Percentiles rank a stretch among this genome's conserved stretches.
phyloP scores from a whole-genome alignment of 164 flowering plant species.

The Piper betle region DNA sequence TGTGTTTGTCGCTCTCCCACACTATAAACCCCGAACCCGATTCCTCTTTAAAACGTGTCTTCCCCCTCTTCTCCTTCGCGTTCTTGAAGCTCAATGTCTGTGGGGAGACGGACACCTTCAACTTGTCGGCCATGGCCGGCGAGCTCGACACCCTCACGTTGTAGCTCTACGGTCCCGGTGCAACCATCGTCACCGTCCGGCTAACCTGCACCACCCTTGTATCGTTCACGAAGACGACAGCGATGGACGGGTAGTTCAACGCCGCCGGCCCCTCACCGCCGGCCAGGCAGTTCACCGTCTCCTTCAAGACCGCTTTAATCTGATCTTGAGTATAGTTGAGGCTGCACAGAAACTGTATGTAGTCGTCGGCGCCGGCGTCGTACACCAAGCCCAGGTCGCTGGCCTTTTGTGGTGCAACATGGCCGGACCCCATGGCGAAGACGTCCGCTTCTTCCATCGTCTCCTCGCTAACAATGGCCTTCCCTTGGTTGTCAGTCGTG shows the following conservation, averaged over 20 bases:
- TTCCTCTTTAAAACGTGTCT: no score
- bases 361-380: conserved; percentile 30
- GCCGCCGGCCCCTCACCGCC: conserved; percentile 17
- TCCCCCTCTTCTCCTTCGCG: no score
- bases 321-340: conserved; percentile 17
- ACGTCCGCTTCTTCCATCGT: conserved; percentile 21
- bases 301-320: conserved; percentile 13
- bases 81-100: no score
- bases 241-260: conserved; percentile 38
- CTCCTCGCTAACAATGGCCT: conserved; percentile 10
- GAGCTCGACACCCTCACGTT: conserved; percentile 1
- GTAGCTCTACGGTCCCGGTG: conserved; percentile 4
- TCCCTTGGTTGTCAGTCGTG: conserved; percentile 8
- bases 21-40: no score
- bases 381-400: conserved; percentile 32
- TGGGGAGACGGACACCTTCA: no score
- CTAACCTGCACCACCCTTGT: not conserved
- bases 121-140: no score
- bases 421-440: conserved; percentile 33
- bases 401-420: conserved; percentile 27
- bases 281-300: conserved; percentile 12
- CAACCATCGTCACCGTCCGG: conserved; percentile 1
- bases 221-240: conserved; percentile 7
- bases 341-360: conserved; percentile 28
- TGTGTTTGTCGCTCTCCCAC: no score